Conservation (phyloP, 73 alveolate species). For the Paramecium sexaurelia region DNA sequence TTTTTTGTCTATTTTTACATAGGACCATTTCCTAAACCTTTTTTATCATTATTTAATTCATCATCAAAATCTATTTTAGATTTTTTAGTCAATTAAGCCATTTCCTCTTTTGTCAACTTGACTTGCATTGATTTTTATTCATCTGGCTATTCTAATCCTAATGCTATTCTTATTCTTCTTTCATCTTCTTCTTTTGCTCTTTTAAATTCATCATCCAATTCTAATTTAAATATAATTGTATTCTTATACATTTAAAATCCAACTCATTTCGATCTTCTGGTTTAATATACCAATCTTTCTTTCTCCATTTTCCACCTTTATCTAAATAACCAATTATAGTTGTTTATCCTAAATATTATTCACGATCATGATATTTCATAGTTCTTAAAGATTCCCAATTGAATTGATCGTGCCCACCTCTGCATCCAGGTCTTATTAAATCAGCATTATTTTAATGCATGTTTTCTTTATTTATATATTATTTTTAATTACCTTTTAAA, state of each 20-base stretch:
- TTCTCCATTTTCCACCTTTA: constrained; percentile 98
- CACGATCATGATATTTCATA: constrained; percentile 94
- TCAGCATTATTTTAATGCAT: constrained; percentile 60
- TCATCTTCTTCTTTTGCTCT: constrained; percentile 66
- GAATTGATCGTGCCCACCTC: constrained; percentile 98
- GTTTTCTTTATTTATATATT: not conserved
- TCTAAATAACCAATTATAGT: constrained; percentile 94
- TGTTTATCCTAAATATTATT: constrained; percentile 94
- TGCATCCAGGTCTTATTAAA: constrained; percentile 92
- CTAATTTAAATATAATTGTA: not conserved
- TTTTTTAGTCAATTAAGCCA: constrained; percentile 30
- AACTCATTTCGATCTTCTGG: constrained; percentile 52
- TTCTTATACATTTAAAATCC: constrained; percentile 2
- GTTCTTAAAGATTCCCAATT: constrained; percentile 97
- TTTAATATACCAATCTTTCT: constrained; percentile 94
- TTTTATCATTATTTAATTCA: not conserved
- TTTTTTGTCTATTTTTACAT: not conserved
- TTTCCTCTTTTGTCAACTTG: constrained; percentile 58
- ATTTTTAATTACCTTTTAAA: not conserved
- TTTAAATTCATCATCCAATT: constrained; percentile 60
- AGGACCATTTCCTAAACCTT: constrained; percentile 51
- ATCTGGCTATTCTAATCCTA: constrained; percentile 70
- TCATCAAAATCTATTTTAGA: constrained; percentile 49
- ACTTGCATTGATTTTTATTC: constrained; percentile 64
- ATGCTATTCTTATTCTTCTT: constrained; percentile 64